Evolutionary conservation across 2,329 filamentous ascomycete genomes (phyloP).

Genomic region (Sporothrix schenckii): DNA sequence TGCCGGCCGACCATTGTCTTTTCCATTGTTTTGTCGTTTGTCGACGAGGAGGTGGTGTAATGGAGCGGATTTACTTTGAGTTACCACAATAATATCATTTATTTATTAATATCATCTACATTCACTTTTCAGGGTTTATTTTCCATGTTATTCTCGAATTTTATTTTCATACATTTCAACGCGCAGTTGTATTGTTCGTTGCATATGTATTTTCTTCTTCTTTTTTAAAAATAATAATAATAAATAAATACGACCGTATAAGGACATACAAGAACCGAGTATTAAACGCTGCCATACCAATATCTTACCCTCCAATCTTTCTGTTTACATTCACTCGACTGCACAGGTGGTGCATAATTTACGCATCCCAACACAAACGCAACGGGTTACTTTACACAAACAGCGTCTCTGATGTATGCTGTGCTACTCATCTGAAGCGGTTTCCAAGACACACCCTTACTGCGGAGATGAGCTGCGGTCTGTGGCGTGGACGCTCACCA

Average conservation of each 20-base stretch:
- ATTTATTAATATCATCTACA: not conserved
- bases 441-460: not conserved
- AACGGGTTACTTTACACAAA: not conserved
- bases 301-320: not conserved
- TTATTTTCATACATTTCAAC: not conserved
- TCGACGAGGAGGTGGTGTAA: not conserved
- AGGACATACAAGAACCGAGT: not conserved
- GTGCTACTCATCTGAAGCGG: not conserved
- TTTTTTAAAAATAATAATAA: not conserved
- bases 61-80: too few relatives aligned
- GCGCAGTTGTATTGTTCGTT: too few relatives aligned
- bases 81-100: not conserved
- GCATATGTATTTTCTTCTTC: too few relatives aligned
- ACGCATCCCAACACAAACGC: not conserved
- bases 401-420: not conserved
- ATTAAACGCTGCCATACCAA: not conserved
- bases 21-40: conserved; percentile 32
- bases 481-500: not conserved
- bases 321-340: not conserved
- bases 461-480: conserved; percentile 4
- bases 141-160: not conserved
- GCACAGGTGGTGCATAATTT: not conserved
- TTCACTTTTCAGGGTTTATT: too few relatives aligned
- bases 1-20: conserved; percentile 34
- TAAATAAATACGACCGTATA: not conserved